Evolutionary conservation across 2,329 filamentous ascomycete species (phyloP), one percentile per base, ranked within the genome.

Genomic region (Fusarium decemcellulare): DNA sequence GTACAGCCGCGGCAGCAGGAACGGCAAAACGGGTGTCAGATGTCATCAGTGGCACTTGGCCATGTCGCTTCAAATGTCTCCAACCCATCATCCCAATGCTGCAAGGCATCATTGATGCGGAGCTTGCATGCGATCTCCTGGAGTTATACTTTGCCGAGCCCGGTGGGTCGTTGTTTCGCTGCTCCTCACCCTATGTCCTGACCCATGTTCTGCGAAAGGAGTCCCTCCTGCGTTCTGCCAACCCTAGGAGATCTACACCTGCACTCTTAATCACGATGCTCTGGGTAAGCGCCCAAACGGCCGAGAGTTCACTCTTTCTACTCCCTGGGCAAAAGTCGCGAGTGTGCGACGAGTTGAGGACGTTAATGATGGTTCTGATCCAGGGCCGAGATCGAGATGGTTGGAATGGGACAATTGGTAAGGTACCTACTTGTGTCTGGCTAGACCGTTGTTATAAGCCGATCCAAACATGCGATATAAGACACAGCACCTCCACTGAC

Each of bases 141-240:
- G 84, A 86, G 51, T 78, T 84, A 2, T 86, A 83, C 65, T 79
- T 86, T 61, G 81, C 80, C 11, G 82, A 84, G 29, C 80, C 82
- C 0, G 81, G 81, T 5, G 82, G 77, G 56, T 82, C 81, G 5
- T 73, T 83, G 0, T 83, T 84, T 61, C 79, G 81, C 14, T 81
- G 78, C 39, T 80, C 82, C 0, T 86, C 83, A 5, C 84, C 84
- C 0, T 85, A 85, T 61, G 81, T 86, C 15, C 76, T 86, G 18
- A 83, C 82, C 1, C 77, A 81, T 23, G 79, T 86, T 55, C 81
- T 86, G 46, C 79, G 83, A 16, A 83, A 80, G 62, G 78, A 78
- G 57, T 84, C 83, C 1, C 76, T 86, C 6, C 74, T 83, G 0
- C 78, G 82, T 43, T 74, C 80, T 2, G 76, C 77, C 0, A 78